Evolutionary conservation across 257 asterid species (phyloP), one percentile per base, ranked within the genome.

Genomic region (Craterostigma plantagineum): DNA sequence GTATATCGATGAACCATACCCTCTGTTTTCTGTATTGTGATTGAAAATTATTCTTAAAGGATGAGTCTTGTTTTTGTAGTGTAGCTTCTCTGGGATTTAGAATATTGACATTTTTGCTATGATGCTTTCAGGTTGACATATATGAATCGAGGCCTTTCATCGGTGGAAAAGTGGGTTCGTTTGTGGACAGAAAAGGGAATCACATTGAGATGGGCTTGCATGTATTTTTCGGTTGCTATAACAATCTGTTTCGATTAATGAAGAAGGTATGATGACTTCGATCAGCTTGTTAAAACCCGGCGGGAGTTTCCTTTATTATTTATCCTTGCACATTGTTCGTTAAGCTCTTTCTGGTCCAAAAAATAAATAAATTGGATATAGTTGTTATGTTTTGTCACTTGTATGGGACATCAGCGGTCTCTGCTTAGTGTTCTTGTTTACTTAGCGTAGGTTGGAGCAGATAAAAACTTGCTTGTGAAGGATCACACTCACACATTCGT

Each of bases 401-500:
- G n/a, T n/a, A n/a, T 23, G 30, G 30, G 6, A 2, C 6, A 23
- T 23, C 30, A 23, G 6, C 6, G 30, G 6, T 23, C 30, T 23
- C 30, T 23, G 6, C 6, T 23, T 23, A 23, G 6, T 40, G 45
- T 5, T 40, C 10, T 14, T 40, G 15, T 46, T 45, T 47, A 43
- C 41, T 23, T 52, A 34, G 35, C 44, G 33, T 55, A 83, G 99
- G 99, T 90, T 9, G 99, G 95, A 30, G 95, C 94, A 50, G 91
- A 83, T 0, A 73, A 73, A 60, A 90, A 90, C 61, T 70, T 90
- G 49, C 91, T 90, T 7, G 91, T 79, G 56, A 90, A 90, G 77
- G 94, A 90, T 45, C 99, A 90, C 51, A 79, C 87, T 58, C 99
- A 90, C 76, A 83, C 91, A 35, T 90, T 90, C 43, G 94, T 90